These are phyloP conservation scores for Microstegium vimineum DNA, from an alignment of 176 grass and related monocot genomes.

Conservation along the genomic window DNA sequence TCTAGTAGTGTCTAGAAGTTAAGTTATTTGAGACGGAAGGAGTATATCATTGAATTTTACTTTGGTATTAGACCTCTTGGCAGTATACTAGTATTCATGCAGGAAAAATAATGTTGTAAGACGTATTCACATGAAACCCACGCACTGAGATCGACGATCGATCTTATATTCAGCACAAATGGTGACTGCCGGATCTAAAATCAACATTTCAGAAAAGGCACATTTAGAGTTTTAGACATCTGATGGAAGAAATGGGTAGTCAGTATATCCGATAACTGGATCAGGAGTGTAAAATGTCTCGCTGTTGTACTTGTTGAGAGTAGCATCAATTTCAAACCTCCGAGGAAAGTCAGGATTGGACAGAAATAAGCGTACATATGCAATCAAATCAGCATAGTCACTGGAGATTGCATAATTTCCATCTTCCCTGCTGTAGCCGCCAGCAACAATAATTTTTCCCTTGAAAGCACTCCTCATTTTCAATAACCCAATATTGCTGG, in stretches of 20 bases:
- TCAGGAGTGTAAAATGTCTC: conserved; percentile 67
- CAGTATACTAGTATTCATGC: no score
- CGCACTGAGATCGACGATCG: not conserved
- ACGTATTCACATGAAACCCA: no score
- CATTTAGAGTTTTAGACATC: conserved; percentile 11
- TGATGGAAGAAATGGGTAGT: conserved; percentile 60
- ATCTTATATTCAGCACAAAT: not conserved
- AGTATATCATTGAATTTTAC: no score
- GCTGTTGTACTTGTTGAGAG: conserved; percentile 66
- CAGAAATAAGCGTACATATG: conserved; percentile 64
- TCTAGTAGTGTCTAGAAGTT: no score
- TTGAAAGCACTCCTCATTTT: conserved; percentile 63
- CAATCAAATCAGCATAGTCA: conserved; percentile 65
- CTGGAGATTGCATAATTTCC: conserved; percentile 48
- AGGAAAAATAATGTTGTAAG: no score
- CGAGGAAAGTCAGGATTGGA: conserved; percentile 72
- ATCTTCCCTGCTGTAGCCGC: conserved; percentile 49
- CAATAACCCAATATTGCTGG: conserved; percentile 38
- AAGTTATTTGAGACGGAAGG: no score
- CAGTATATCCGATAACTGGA: conserved; percentile 66
- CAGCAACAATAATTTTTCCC: conserved; percentile 58
- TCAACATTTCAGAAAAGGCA: not conserved
- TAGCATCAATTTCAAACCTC: conserved; percentile 60
- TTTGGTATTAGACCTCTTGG: no score
- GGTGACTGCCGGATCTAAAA: not conserved